Evolutionary conservation across 1,284 basidiomycete species (phyloP), one percentile per base, ranked within the genome.

Genomic region (Puccinia coronata): DNA sequence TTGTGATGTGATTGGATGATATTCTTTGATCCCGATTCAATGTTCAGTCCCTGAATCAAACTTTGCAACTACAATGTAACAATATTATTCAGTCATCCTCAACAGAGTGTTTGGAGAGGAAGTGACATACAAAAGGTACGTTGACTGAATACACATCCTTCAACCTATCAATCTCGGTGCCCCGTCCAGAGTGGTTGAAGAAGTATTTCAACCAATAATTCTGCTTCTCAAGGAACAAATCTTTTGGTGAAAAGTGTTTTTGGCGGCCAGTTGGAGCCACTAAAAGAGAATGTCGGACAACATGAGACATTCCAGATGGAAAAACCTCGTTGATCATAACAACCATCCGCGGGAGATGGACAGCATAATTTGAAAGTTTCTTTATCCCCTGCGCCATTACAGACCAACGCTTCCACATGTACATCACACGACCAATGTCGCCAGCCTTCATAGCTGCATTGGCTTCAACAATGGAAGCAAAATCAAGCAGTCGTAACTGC

Each of bases 361-460:
- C 14, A 28, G 14, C 5, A 49, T 71, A 71, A 18, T 71, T 49
- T 31, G 8, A 8, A 23, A 67, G 41, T 49, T 34, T 34, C n/a
- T n/a, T n/a, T n/a, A n/a, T n/a, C n/a, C n/a, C n/a, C n/a, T n/a
- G n/a, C n/a, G n/a, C n/a, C n/a, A 71, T 47, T 14, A 71, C 14
- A 25, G 31, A 23, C 69, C 69, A 71, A 8, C 16, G 16, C 25
- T 71, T 71, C 69, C 69, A 71, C 69, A 71, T 71, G 25, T 49
- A 28, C 69, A 71, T 71, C 20, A 71, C n/a, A n/a, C n/a, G n/a
- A n/a, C n/a, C n/a, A n/a, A n/a, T n/a, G n/a, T n/a, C n/a, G n/a
- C n/a, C n/a, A n/a, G 31, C 5, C 11, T 49, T 41, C 67, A 70
- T 70, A 3, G 67, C 67, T 16, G 36, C 9, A 43, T 70, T 49